Percentiles rank a stretch among this genome's conserved stretches.
Conservation (phyloP, 495 filamentous ascomycete species). For the Aspergillus steynii region DNA sequence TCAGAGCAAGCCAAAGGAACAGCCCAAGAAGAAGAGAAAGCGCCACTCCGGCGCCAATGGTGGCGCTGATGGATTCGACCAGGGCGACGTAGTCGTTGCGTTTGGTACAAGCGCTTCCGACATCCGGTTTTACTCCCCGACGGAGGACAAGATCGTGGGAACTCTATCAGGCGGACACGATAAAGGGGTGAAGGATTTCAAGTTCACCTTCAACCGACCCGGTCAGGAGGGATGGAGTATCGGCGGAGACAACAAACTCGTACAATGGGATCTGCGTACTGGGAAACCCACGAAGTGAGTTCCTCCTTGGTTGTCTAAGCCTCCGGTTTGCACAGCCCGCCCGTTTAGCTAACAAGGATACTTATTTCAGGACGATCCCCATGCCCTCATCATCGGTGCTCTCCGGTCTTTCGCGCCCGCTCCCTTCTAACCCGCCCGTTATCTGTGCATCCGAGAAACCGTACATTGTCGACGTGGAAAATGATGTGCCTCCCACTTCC, state of each 20-base stretch:
- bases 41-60: conserved; percentile 49
- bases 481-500: conserved; percentile 37
- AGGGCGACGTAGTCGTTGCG: conserved; percentile 51
- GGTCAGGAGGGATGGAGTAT: conserved; percentile 58
- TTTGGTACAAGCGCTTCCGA: conserved; percentile 55
- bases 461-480: conserved; percentile 51
- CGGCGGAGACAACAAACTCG: conserved; percentile 58
- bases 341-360: conserved; percentile 14
- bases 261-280: conserved; percentile 59
- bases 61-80: conserved; percentile 32
- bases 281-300: conserved; percentile 49
- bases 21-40: conserved; percentile 61
- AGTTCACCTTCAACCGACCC: conserved; percentile 49
- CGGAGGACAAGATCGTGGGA: conserved; percentile 51
- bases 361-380: conserved; percentile 41
- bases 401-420: conserved; percentile 40
- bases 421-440: conserved; percentile 44
- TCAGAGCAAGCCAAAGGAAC: conserved; percentile 31
- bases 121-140: conserved; percentile 55
- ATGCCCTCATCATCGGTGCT: conserved; percentile 46
- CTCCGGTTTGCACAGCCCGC: background rate
- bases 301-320: background rate
- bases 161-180: conserved; percentile 53
- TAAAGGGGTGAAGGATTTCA: conserved; percentile 56
- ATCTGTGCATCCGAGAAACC: conserved; percentile 59